Evolutionary conservation across 225 moss, liverwort and hornwort genomes (phyloP), one percentile per base, ranked within the genome.

Genomic region (Physcomitrellopsis africana): DNA sequence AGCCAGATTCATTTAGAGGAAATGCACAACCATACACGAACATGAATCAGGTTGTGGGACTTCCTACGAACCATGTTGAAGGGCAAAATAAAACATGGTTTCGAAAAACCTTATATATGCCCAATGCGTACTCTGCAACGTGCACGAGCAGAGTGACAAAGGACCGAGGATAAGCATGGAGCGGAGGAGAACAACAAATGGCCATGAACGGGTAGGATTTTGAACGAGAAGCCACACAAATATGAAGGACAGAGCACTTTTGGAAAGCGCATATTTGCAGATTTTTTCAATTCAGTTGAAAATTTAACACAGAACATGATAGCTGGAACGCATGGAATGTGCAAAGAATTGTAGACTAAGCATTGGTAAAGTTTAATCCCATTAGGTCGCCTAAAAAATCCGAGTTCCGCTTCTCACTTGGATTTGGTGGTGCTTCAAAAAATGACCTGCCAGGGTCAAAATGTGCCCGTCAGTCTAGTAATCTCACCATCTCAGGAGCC

Each of bases 361-460:
- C 72, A 78, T 81, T 83, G 8, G 87, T 81, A 60, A 84, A 87
- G 65, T 81, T 76, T 63, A 84, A 76, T 55, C 81, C 79, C 84
- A 87, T 85, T 44, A 87, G 69, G 26, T 87, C 85, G n/a, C 80
- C 81, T 68, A 87, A 87, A 77, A 85, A 80, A 72, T 85, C 87
- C 51, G 74, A 51, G 48, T 80, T 80, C 48, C 82, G 74, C 64
- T 81, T 82, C 80, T 85, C 87, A 71, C 63, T 77, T 51, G 80
- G 47, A 46, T 59, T 75, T 32, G 82, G 61, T 68, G 75, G 85
- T 29, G 75, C 65, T 77, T 87, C 82, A 60, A 85, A 82, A 65
- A 82, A 75, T 44, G 87, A 82, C 80, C 87, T 87, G 80, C 75
- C 62, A 77, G 64, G 41, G 77, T 65, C 70, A 77, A 42, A 62